Percentiles rank a stretch among this genome's conserved stretches.
Evolutionary conservation across 2,329 filamentous ascomycete genomes (phyloP).

Genomic region (Colletotrichum zoysiae): DNA sequence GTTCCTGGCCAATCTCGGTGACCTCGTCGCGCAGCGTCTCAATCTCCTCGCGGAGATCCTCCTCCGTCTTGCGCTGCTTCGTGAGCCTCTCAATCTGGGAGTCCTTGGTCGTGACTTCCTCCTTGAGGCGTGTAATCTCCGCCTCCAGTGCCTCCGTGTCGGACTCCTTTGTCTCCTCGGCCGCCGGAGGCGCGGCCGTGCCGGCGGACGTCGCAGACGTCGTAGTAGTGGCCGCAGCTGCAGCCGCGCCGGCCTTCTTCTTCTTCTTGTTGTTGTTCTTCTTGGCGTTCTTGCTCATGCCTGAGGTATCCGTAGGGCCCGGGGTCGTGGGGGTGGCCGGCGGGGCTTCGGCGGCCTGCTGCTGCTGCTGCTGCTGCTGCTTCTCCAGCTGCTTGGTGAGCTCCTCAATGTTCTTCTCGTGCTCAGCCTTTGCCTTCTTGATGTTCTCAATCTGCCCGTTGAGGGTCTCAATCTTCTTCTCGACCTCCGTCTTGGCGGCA

Average conservation of each 20-base stretch:
- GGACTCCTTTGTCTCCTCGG: conserved; percentile 44
- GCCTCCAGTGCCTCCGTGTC: conserved; percentile 58
- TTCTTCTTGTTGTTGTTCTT: conserved; percentile 90
- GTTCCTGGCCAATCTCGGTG: conserved; percentile 82
- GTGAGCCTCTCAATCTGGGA: conserved; percentile 78
- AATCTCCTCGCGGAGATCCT: conserved; percentile 86
- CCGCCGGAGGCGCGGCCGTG: conserved; percentile 49
- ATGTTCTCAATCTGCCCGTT: conserved; percentile 58
- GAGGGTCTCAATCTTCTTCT: conserved; percentile 56
- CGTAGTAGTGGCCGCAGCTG: conserved; percentile 28
- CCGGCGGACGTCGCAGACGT: conserved; percentile 47
- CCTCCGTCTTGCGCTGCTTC: conserved; percentile 79
- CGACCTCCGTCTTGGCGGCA: conserved; percentile 56
- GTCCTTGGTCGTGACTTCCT: conserved; percentile 74
- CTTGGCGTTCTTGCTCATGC: conserved; percentile 47
- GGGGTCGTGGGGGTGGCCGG: conserved; percentile 39
- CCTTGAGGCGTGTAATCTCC: conserved; percentile 64
- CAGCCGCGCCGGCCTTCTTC: conserved; percentile 78
- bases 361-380: conserved; percentile 47
- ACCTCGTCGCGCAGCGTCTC: conserved; percentile 86
- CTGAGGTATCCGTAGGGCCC: conserved; percentile 44
- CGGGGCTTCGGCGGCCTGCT: conserved; percentile 40
- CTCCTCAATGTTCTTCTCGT: conserved; percentile 56
- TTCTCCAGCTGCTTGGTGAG: conserved; percentile 53
- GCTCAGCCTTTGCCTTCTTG: conserved; percentile 54